These are phyloP conservation scores for Vitis rotundifolia DNA, from an alignment of 164 flowering plant genomes.

Conservation along the genomic window DNA sequence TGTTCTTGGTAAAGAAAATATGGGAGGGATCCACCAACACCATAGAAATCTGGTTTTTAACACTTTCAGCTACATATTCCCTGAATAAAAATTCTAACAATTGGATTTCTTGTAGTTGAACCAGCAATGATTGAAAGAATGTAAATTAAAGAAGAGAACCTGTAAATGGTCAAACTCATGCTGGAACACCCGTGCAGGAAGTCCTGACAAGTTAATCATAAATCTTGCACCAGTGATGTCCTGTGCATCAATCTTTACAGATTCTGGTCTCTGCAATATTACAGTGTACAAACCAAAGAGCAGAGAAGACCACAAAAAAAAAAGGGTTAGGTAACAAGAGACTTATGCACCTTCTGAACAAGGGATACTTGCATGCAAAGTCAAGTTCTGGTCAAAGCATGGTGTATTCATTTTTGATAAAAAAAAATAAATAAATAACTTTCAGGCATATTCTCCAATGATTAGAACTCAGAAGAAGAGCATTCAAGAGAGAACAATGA, in stretches of 20 bases:
- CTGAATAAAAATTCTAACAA: not conserved
- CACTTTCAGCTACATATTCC: not conserved
- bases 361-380: too few species aligned
- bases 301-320: not conserved
- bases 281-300: not conserved
- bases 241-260: constrained; percentile 82
- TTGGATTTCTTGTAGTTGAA: not conserved
- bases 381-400: too few species aligned
- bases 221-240: constrained; percentile 81
- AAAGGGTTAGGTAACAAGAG: not conserved
- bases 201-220: constrained; percentile 60
- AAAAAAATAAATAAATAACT: too few species aligned
- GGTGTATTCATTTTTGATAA: too few species aligned
- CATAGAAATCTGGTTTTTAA: too few species aligned
- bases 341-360: not conserved
- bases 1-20: too few species aligned
- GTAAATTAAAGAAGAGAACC: constrained; percentile 36
- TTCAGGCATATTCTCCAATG: not conserved
- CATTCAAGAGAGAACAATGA: not conserved
- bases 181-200: constrained; percentile 91
- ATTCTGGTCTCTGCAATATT: constrained; percentile 80
- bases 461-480: not conserved
- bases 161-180: constrained; percentile 96
- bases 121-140: not conserved
- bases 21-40: too few species aligned